Base-by-base conservation (phyloP, 2,329 filamentous ascomycete genomes). In the Cordyceps javanica region DNA sequence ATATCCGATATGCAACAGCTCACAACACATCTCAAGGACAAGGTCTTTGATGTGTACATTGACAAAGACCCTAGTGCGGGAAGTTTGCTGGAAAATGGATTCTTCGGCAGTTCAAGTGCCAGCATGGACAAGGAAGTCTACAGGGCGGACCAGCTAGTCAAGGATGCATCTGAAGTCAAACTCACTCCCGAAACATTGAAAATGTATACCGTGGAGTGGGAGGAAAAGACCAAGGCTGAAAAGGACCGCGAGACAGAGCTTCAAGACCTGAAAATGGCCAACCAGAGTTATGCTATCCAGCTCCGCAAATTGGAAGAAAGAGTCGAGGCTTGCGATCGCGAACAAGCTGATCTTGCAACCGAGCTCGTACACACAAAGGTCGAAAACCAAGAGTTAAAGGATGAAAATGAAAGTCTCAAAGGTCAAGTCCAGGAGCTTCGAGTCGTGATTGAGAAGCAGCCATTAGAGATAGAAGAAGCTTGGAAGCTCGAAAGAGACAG, bases 1-100 rank as follows among this genome's bases (percentile, higher is more conserved):
- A 93, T 97, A 82, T 88, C 89, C 42, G 94, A 97, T 67, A 97
- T 99, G 91, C 81, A 86, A 50, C 85, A 89, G 42, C 80, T 99
- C 50, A 96, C 91, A 0, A 89, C 82, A 3, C 97, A 95, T 74
- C 78, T 99, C 26, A 96, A 97, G 70, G 94, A 99, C 71, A 89
- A 89, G 63, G 69, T 99, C 0, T 99, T 99, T 62, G 94, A 99
- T 68, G 91, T 91, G 39, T 99, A 99, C 72, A 97, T 99, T 62
- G 94, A 99, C 72, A 89, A 91, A 65, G 84, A 91, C 8, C 94
- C 94, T 0, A 96, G 91, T 3, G 87, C 91, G n/a, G 91, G 87
- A 52, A 96, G 91, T 16, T 88, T 99, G 49, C 82, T 97, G 1
- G 94, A 99, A 71, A 96, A 91, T 44, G 94, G 94, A 14, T 99